Base-by-base conservation (phyloP, 2,329 filamentous ascomycete genomes). In the Cyphellophora europaea region DNA sequence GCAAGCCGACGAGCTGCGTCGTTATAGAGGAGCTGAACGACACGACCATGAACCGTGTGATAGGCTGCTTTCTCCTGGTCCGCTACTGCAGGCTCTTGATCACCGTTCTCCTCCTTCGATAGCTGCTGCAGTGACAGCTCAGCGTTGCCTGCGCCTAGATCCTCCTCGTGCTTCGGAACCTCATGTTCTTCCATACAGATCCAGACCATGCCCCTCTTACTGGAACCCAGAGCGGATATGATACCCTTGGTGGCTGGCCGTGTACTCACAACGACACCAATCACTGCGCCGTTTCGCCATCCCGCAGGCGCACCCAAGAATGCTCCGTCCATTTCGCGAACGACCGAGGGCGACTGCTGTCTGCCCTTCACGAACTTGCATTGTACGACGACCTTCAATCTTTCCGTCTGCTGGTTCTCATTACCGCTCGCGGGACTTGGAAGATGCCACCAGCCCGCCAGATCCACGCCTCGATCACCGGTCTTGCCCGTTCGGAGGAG, bases 181-280 rank as follows among this genome's bases (percentile, higher is more conserved):
- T 32, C 53, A 33, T 52, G 38, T 39, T 59, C 58, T 38, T 63
- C 55, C 50, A 65, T 54, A 49, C 47, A 44, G 15, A 65, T 55
- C 62, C 64, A 93, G 0, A 78, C 77, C 66, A 94, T 72, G 1
- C 86, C 82, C 63, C 72, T 77, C 23, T 62, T 57, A 51, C 80
- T 82, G 38, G 74, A 63, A 4, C 70, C 69, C 45, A 95, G 52
- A 15, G 84, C 77, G 31, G 86, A 77, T 38, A 83, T 65, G 3
- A 93, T 77, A 1, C 88, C 89, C 51, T 76, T 82, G 0, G 87
- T 93, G 19, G 86, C 82, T 35, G 76, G 67, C 41, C 71, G 67
- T 43, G 79, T 75, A 3, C 76, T 72, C 15, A 82, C 79, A 35
- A 95, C 58, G 11, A 94, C 51, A 0, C 77, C 88, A 19, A 94